Base-by-base conservation (phyloP, 441 rosid genomes). In the Euphorbia schlechtendalii region DNA sequence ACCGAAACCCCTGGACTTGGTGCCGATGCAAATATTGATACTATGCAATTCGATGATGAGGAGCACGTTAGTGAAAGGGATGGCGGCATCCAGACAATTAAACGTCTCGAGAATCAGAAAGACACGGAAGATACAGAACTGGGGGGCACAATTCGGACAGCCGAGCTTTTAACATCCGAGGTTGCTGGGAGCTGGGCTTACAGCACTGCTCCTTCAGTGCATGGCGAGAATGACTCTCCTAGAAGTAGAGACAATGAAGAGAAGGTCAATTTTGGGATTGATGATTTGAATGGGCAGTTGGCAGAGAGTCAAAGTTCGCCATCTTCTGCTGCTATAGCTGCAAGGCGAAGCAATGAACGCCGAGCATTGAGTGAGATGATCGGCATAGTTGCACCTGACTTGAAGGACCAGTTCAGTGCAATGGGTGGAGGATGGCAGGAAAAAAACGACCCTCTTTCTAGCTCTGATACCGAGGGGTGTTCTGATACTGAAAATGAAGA, bases 171-270 rank as follows among this genome's bases (percentile, higher is more conserved):
- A 74, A 80, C 96, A 61, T 89, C 99, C 18, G 97, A 94, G 81
- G 90, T 78, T 77, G 84, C 74, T 52, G 96, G 97, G 66, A 90
- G 97, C 69, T 90, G 97, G 99, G 93, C 84, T 74, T 68, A 74
- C 74, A 82, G 96, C 77, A 86, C 96, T 36, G 90, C 84, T 74
- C 96, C 96, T 61, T 94, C 94, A 45, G 85, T 82, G 36, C 83
- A 82, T 20, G 96, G 87, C 62, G 92, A 89, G 60, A 83, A 89
- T 68, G 97, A 80, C 67, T 82, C 84, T 43, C 89, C 80, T 49
- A 69, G 72, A 72, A 73, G 64, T 69, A 72, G 83, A 69, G 82
- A 76, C 17, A 76, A 75, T 57, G 78, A 78, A 41, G 82, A 72
- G 65, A 80, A 76, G 64, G 79, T 61, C 48, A 75, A 61, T 24